A percentile compares a stretch with the other conserved stretches of the same genome.
phyloP scores from a whole-genome alignment of 1,284 basidiomycete genomes.

The Puccinia triticina region DNA sequence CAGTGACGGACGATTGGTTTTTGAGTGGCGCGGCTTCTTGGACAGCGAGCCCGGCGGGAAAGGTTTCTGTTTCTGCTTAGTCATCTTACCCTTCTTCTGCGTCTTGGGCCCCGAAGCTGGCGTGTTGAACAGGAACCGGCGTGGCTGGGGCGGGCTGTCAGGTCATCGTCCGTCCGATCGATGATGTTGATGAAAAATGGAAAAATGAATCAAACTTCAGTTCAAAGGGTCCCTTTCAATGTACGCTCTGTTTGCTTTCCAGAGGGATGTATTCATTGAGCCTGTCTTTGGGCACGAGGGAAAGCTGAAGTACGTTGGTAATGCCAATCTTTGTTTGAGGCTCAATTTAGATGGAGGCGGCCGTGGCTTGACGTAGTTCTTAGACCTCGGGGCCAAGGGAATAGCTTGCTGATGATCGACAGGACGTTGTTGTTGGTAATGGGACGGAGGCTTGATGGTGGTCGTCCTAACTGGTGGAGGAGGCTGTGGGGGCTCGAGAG shows the following conservation, averaged over 20 bases:
- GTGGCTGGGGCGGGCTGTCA: background rate
- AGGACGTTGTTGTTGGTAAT: background rate
- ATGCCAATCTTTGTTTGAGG: background rate
- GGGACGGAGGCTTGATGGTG: background rate
- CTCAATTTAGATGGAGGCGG: background rate
- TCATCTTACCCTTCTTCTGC: background rate
- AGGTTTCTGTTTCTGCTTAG: background rate
- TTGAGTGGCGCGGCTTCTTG: background rate
- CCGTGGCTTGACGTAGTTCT: background rate
- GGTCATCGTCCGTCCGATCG: background rate
- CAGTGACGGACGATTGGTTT: background rate
- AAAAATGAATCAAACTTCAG: background rate
- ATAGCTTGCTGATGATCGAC: background rate
- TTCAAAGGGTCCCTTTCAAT: too few relatives aligned
- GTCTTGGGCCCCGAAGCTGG: background rate
- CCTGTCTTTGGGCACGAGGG: too few relatives aligned
- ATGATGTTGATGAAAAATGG: background rate
- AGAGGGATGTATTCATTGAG: too few relatives aligned
- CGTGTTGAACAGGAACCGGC: background rate
- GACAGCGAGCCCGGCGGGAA: background rate
- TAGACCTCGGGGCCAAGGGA: background rate
- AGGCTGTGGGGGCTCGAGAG: background rate
- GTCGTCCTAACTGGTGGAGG: constrained; percentile 2
- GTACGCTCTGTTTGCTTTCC: too few relatives aligned
- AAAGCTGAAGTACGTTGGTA: background rate